Conservation (phyloP, 371 early-diverging fungal species). For the Mucor lusitanicus region DNA sequence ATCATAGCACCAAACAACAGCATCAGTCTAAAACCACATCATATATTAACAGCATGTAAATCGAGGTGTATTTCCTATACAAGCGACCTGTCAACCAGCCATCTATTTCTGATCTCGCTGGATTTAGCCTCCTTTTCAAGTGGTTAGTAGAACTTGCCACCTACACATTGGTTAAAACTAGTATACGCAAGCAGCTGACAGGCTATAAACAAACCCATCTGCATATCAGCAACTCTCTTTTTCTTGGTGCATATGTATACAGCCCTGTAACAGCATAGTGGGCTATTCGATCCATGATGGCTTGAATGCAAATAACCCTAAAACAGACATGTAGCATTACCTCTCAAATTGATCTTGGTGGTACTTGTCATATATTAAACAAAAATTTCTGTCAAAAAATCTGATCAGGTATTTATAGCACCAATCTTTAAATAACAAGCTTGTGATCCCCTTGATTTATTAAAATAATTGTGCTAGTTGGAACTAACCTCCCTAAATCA, state of each 20-base stretch:
- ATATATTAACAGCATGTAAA: neutral
- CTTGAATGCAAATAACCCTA: neutral
- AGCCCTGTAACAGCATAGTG: neutral
- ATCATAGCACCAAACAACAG: neutral
- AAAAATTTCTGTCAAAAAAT: neutral
- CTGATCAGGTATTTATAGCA: neutral
- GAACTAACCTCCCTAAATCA: neutral
- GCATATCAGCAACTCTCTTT: neutral
- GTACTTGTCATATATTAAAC: neutral
- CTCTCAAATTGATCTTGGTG: neutral
- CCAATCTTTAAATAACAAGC: neutral
- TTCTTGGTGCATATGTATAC: neutral
- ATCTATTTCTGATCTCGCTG: neutral
- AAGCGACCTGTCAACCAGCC: constrained; percentile 9
- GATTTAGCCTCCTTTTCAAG: neutral
- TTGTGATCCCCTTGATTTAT: neutral
- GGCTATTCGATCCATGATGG: neutral
- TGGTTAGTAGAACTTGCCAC: neutral
- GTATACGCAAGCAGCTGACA: neutral
- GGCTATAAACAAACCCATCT: neutral
- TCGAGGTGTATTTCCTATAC: constrained; percentile 10
- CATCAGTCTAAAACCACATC: neutral
- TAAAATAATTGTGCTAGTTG: neutral
- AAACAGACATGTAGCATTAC: neutral
- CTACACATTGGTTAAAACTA: neutral